Conservation (phyloP, 208 protist species). For the Porcisia hertigi region DNA sequence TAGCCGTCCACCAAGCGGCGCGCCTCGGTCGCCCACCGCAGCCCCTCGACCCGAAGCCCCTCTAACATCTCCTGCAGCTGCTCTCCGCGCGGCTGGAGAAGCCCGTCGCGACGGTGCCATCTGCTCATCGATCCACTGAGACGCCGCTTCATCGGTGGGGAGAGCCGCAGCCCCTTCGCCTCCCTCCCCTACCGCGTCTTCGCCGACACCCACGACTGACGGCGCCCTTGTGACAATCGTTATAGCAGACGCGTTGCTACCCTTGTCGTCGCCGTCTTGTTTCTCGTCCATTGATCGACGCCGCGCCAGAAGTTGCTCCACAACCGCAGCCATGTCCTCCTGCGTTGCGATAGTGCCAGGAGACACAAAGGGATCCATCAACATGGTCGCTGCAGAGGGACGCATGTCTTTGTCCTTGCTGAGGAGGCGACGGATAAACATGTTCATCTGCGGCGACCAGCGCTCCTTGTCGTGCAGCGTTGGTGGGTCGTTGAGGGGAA, state of each 20-base stretch:
- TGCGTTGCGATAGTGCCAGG: slow-evolving; percentile 53
- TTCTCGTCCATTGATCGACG: slow-evolving; percentile 39
- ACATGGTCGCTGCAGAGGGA: slow-evolving; percentile 69
- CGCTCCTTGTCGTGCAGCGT: slow-evolving; percentile 77
- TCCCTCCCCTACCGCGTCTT: slow-evolving; percentile 8
- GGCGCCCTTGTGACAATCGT: slow-evolving; percentile 33
- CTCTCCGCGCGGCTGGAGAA: slow-evolving; percentile 6
- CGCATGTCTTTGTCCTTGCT: slow-evolving; percentile 77
- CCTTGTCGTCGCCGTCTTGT: not conserved
- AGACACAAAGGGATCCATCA: slow-evolving; percentile 81
- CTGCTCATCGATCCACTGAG: slow-evolving; percentile 28
- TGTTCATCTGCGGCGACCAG: slow-evolving; percentile 89
- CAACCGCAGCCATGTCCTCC: slow-evolving; percentile 63
- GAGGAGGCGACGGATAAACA: slow-evolving; percentile 79
- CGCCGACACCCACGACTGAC: slow-evolving; percentile 20
- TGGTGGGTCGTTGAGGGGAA: slow-evolving; percentile 77
- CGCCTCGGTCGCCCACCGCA: slow-evolving; percentile 14
- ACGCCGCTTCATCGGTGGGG: slow-evolving; percentile 13
- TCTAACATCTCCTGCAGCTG: not conserved
- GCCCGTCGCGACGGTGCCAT: slow-evolving; percentile 2
- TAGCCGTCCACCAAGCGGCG: slow-evolving; percentile 28
- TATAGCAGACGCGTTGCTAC: slow-evolving; percentile 25
- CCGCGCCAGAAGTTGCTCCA: slow-evolving; percentile 58
- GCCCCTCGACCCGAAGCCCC: slow-evolving; percentile 1
- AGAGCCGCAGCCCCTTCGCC: slow-evolving; percentile 1